Base-by-base conservation (phyloP, 345 rosid genomes). In the Hypericum perforatum region DNA sequence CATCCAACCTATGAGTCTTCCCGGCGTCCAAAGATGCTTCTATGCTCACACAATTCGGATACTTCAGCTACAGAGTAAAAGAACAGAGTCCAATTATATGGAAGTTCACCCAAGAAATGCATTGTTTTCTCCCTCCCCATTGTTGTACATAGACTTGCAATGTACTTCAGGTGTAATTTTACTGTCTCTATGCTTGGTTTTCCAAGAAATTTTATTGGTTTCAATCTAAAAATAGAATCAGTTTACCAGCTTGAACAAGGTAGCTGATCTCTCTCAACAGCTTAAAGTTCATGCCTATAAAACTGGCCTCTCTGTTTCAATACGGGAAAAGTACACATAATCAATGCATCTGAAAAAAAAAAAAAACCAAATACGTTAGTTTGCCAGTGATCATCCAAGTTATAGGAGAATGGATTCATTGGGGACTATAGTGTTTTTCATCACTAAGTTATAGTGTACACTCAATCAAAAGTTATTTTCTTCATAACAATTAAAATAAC, bases 1-100 rank as follows among this genome's bases (percentile, higher is more conserved):
- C 82, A 13, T 85, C 94, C 22, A 76, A 64, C 54, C 58, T 70
- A 13, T 70, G 54, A 64, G 52, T 13, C 49, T 43, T 11, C 45
- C 49, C 9, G 43, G 57, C 49, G 49, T 43, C 54, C 12, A 49
- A 9, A 9, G 14, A 46, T 53, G 10, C 45, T 16, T 50, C 29
- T 39, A 45, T 45, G 37, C 48, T 37, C 8, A 14, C 44, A 39
- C 45, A 53, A 42, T n/a, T 32, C 37, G 41, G 16, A 67, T 29
- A 13, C 14, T 22, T 22, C 32, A 22, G 32, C 6, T 36, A 2
- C 16, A 11, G 7, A 16, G n/a, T 16, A 11, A 56, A 42, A 39
- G 43, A 11, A 1, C 16, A 46, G 57, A 41, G 16, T 55, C 53
- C 57, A 51, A 49, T 61, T 42, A 57, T n/a, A 1, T 12, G 49